phyloP scores from a whole-genome alignment of 306 rosid genomes.

The Pterocarpus macrocarpus region DNA sequence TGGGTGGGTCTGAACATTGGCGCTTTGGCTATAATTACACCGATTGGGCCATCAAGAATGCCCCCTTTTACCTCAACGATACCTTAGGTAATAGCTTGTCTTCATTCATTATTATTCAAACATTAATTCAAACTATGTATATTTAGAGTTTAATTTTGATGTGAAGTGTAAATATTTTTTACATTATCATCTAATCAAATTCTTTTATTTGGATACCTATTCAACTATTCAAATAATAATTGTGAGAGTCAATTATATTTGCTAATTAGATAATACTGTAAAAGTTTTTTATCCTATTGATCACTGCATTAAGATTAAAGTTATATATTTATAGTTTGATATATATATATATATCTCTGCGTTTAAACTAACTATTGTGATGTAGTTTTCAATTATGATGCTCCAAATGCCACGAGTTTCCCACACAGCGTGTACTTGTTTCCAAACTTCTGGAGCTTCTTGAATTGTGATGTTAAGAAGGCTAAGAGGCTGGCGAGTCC shows the following conservation, averaged over 20 bases:
- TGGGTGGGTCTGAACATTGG: constrained; percentile 72
- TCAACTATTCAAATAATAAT: too few species aligned
- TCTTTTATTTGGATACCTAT: too few species aligned
- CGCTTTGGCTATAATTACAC: constrained; percentile 65
- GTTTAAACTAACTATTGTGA: background rate
- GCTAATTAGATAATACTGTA: too few species aligned
- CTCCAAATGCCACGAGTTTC: constrained; percentile 55
- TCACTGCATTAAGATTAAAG: too few species aligned
- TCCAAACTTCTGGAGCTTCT: constrained; percentile 53
- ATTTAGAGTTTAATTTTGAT: too few species aligned
- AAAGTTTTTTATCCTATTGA: too few species aligned
- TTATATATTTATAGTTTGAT: too few species aligned
- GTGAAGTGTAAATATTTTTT: too few species aligned
- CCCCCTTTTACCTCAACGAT: constrained; percentile 68
- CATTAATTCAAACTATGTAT: too few species aligned
- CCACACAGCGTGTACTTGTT: constrained; percentile 78
- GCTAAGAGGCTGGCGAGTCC: constrained; percentile 54
- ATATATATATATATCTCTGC: background rate
- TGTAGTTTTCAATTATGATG: constrained; percentile 79
- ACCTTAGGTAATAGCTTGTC: constrained; percentile 57
- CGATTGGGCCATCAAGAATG: constrained; percentile 61
- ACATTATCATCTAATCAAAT: too few species aligned
- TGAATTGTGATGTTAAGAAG: constrained; percentile 59
- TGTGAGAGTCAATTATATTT: too few species aligned
- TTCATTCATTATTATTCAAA: too few species aligned